Conservation (phyloP, 768 basidiomycete genomes). For the Russula earlei region DNA sequence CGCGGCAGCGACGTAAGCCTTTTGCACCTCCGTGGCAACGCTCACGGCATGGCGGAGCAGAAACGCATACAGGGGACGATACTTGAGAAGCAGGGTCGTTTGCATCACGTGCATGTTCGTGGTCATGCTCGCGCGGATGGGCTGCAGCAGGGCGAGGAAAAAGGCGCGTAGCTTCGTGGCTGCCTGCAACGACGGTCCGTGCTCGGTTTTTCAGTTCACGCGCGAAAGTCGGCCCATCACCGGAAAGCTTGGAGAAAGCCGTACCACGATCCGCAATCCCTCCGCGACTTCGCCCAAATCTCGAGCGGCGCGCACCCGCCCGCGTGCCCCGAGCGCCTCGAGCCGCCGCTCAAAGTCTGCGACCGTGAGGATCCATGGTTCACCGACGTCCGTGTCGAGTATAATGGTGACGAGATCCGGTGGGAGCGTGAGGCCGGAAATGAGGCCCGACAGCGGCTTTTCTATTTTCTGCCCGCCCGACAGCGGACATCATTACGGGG, state of each 20-base stretch:
- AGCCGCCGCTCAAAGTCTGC: conserved; percentile 73
- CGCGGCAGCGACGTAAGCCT: conserved; percentile 74
- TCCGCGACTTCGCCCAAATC: conserved; percentile 79
- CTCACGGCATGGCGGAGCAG: conserved; percentile 71
- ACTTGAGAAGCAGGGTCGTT: conserved; percentile 76
- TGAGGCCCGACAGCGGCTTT: conserved; percentile 70
- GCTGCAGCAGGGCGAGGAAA: conserved; percentile 74
- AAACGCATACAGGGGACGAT: conserved; percentile 73
- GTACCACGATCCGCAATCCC: conserved; percentile 79
- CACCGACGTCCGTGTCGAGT: conserved; percentile 76
- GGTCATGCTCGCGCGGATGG: conserved; percentile 73
- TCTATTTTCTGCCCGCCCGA: conserved; percentile 68
- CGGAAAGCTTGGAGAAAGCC: conserved; percentile 26
- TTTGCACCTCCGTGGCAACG: conserved; percentile 80
- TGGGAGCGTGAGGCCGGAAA: conserved; percentile 74
- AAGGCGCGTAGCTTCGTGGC: conserved; percentile 82
- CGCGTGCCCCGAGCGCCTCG: conserved; percentile 56
- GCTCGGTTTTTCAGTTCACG: neutral
- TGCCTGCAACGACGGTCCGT: conserved; percentile 40
- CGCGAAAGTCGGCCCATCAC: neutral
- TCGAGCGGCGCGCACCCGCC: conserved; percentile 78
- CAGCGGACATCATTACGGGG: neutral
- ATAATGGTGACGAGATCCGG: conserved; percentile 69
- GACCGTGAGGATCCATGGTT: conserved; percentile 80
- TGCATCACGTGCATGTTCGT: conserved; percentile 93